Conservation (phyloP, 805 yeast species). For the Pichia californica region DNA sequence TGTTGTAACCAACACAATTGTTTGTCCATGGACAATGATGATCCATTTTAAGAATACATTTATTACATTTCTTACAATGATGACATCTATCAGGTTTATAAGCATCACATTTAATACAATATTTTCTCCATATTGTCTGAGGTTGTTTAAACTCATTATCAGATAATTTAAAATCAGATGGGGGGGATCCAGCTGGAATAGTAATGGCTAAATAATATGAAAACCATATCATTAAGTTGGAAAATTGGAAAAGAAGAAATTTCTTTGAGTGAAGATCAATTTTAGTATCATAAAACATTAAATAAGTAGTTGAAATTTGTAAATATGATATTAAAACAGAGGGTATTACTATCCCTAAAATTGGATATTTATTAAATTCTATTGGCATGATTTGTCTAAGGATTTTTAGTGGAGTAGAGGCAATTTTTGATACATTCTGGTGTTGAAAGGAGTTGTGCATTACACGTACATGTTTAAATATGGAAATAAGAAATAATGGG, state of each 20-base stretch:
- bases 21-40: slow-evolving; percentile 94
- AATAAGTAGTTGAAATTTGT: slow-evolving; percentile 58
- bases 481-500: too few species aligned
- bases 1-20: slow-evolving; percentile 79
- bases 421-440: too few species aligned
- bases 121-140: slow-evolving; percentile 45
- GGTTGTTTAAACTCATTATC: slow-evolving; percentile 11
- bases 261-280: background rate
- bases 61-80: slow-evolving; percentile 74
- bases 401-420: too few species aligned
- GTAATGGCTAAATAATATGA: slow-evolving; percentile 66
- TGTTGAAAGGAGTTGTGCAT: too few species aligned
- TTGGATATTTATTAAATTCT: slow-evolving; percentile 40
- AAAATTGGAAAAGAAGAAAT: slow-evolving; percentile 30
- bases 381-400: slow-evolving; percentile 24
- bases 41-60: slow-evolving; percentile 83
- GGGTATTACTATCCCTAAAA: slow-evolving; percentile 56
- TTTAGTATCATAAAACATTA: slow-evolving; percentile 41
- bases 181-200: slow-evolving; percentile 65
- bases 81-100: slow-evolving; percentile 82
- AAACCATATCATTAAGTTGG: slow-evolving; percentile 53
- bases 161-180: slow-evolving; percentile 35
- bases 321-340: slow-evolving; percentile 45
- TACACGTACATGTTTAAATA: too few species aligned
- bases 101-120: slow-evolving; percentile 64